Base-by-base conservation (phyloP, 2,329 filamentous ascomycete genomes). In the Didymella sp. region DNA sequence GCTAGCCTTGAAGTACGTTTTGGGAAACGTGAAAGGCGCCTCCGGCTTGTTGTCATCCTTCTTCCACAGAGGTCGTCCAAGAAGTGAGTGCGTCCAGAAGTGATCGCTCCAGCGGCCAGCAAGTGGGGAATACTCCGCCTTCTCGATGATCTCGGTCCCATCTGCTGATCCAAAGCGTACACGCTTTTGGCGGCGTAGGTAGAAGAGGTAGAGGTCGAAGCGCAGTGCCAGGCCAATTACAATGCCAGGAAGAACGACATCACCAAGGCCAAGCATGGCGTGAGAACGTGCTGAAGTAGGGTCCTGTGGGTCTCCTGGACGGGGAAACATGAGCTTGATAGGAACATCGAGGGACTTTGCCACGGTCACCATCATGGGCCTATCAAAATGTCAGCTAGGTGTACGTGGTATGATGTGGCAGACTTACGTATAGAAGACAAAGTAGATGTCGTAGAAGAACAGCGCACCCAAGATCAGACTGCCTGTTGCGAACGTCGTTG, bases 361-460 rank as follows among this genome's bases (percentile, higher is more conserved):
- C 8, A 99, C 91, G 0, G 89, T 91, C 6, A 93, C 82, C 91
- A 95, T 95, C 72, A 91, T 87, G 0, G 91, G 91, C 0, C 87
- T 89, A 41, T 27, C 30, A 5, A 3, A 1, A 1, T 25, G 17
- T 38, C 37, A 60, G 64, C 13, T 6, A 13, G 4, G 7, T 15
- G 12, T 7, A 35, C 13, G 7, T n/a, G 3, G 11, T 2, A 4
- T 30, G n/a, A 1, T 27, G 12, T n/a, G 22, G 11, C 11, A 38
- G 15, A 81, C 85, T 77, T 72, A 87, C 79, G 90, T 93, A 73
- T 89, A 95, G 72, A 95, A 95, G 6, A 95, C 91, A 82, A 94
- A 92, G 75, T 95, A 87, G 45, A 99, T 94, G 73, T 99, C 94
- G 71, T 99, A 99, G 70, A 96, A 86, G 79, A 98, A 98, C 1